Conservation (phyloP, 108 stramenopile species). For the Cyclotella baltica region DNA sequence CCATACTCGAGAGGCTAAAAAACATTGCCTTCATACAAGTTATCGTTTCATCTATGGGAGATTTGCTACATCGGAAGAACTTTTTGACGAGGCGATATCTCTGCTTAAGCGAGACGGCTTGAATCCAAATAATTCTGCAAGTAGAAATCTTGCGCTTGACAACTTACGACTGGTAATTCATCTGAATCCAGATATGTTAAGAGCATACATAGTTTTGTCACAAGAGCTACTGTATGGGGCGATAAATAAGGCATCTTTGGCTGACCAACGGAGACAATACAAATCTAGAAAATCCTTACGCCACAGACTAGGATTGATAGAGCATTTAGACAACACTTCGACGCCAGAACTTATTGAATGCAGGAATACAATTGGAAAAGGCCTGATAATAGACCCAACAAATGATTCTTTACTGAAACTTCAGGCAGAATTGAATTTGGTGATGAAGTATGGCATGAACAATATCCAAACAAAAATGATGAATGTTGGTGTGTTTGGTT, state of each 20-base stretch:
- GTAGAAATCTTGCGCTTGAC: conserved; percentile 21
- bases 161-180: conserved; percentile 25
- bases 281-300: not conserved
- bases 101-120: conserved; percentile 11
- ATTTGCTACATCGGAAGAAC: conserved; percentile 31
- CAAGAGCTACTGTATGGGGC: conserved; percentile 32
- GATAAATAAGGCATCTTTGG: not conserved
- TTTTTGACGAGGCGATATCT: conserved; percentile 25
- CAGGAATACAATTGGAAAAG: conserved; percentile 17
- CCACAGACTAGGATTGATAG: not conserved
- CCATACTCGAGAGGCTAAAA: not conserved
- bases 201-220: conserved; percentile 23
- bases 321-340: not conserved
- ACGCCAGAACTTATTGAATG: conserved; percentile 16
- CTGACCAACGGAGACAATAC: not conserved
- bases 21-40: not conserved
- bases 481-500: conserved; percentile 36
- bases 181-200: conserved; percentile 3
- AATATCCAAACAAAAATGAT: conserved; percentile 27
- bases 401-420: conserved; percentile 28
- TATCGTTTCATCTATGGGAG: conserved; percentile 13
- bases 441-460: conserved; percentile 19
- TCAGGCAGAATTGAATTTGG: conserved; percentile 21
- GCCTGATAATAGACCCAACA: conserved; percentile 14
- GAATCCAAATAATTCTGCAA: not conserved